These are phyloP conservation scores for Boletus insuetus DNA, from an alignment of 768 basidiomycete genomes.

Conservation along the genomic window DNA sequence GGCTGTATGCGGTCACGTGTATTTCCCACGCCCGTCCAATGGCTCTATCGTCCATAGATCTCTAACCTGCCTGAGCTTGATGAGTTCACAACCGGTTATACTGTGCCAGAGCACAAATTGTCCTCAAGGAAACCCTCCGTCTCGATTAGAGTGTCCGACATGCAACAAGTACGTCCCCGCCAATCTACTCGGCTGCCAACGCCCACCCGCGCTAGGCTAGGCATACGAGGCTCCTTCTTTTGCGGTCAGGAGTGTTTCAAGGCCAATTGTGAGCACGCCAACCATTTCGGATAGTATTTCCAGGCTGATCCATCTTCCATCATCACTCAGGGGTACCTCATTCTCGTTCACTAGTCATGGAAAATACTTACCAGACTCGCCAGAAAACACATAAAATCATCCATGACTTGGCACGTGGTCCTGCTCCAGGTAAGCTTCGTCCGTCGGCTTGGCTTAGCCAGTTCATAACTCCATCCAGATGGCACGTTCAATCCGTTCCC, in stretches of 20 bases:
- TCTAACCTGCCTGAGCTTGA: slow-evolving; percentile 14
- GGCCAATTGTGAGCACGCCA: slow-evolving; percentile 68
- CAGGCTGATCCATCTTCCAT: background rate
- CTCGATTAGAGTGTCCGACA: slow-evolving; percentile 87
- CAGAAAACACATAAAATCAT: slow-evolving; percentile 83
- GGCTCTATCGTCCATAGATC: background rate
- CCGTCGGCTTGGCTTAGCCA: background rate
- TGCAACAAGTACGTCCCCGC: slow-evolving; percentile 73
- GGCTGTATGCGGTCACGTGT: no score
- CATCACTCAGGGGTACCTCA: slow-evolving; percentile 24
- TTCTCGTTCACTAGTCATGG: background rate
- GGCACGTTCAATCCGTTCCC: slow-evolving; percentile 80
- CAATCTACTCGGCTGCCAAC: background rate
- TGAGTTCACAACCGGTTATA: slow-evolving; percentile 39
- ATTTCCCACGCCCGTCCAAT: background rate
- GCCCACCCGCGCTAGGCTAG: slow-evolving; percentile 49
- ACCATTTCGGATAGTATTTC: background rate
- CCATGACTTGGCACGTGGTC: slow-evolving; percentile 56
- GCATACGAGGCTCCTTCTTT: slow-evolving; percentile 83
- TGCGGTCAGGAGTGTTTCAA: slow-evolving; percentile 98
- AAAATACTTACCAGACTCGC: background rate
- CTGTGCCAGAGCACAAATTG: slow-evolving; percentile 69
- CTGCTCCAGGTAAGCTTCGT: slow-evolving; percentile 11
- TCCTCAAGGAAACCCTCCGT: slow-evolving; percentile 80
- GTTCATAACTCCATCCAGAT: slow-evolving; percentile 41